Evolutionary conservation across 2,329 filamentous ascomycete species (phyloP).

Genomic region (Trichoderma brevicompactum): DNA sequence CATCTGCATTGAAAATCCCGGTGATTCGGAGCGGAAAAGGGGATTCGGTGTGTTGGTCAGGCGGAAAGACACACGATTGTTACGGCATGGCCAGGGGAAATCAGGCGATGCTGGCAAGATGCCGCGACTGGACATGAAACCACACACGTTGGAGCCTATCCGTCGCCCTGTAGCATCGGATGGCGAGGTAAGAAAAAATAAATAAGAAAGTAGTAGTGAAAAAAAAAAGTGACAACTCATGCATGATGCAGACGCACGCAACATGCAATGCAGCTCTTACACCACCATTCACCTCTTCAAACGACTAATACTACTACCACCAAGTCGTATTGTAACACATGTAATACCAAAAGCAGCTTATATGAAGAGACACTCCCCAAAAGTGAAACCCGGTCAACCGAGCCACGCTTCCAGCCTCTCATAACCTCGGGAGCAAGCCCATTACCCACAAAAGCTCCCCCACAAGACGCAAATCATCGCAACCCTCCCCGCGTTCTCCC

Average conservation of each 20-base stretch:
- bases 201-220: not conserved
- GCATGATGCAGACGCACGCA: not conserved
- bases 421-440: constrained; percentile 14
- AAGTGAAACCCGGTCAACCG: too few relatives aligned
- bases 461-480: constrained; percentile 17
- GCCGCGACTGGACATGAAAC: not conserved
- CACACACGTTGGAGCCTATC: not conserved
- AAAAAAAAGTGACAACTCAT: not conserved
- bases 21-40: not conserved
- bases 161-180: not conserved
- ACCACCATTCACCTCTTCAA: too few relatives aligned
- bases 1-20: too few relatives aligned
- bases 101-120: constrained; percentile 16
- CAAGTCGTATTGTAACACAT: too few relatives aligned
- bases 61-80: not conserved
- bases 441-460: not conserved
- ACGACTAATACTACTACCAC: too few relatives aligned
- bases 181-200: not conserved
- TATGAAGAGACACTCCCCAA: too few relatives aligned
- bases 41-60: not conserved
- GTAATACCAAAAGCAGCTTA: too few relatives aligned
- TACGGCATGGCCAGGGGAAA: constrained; percentile 3
- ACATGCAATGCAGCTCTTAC: too few relatives aligned
- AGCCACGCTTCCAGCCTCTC: not conserved
- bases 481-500: constrained; percentile 24